Conservation (phyloP, 345 rosid genomes). For the Eucalyptus sp. region DNA sequence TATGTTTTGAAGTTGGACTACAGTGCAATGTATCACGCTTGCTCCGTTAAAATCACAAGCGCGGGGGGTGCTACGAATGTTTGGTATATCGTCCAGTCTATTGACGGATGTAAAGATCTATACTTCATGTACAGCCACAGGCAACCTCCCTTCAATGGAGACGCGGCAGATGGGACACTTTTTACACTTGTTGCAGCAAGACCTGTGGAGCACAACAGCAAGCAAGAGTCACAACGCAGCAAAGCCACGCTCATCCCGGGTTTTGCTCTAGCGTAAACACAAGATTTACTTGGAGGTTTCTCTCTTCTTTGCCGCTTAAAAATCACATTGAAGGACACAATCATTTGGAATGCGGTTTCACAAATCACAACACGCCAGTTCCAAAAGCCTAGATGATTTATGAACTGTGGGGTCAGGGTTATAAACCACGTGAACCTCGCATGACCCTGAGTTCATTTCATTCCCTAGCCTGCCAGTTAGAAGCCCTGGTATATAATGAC, state of each 20-base stretch:
- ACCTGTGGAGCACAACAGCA: slow-evolving; percentile 21
- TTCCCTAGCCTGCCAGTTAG: background rate
- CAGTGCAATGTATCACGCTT: background rate
- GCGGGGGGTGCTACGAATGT: background rate
- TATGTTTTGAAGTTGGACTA: background rate
- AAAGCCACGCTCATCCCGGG: background rate
- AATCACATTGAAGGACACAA: background rate
- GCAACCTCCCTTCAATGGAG: slow-evolving; percentile 54
- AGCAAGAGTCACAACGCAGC: background rate
- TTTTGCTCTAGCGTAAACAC: background rate
- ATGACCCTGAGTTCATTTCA: background rate
- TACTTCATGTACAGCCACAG: slow-evolving; percentile 38
- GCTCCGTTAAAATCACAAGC: background rate
- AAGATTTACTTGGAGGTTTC: background rate
- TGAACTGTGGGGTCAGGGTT: background rate
- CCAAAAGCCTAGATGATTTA: background rate
- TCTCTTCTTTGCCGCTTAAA: background rate
- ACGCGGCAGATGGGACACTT: slow-evolving; percentile 83
- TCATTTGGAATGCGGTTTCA: background rate
- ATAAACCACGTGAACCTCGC: background rate
- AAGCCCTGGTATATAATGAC: background rate
- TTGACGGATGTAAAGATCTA: slow-evolving; percentile 3
- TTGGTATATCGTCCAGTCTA: background rate
- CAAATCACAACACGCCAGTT: background rate
- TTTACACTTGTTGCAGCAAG: slow-evolving; percentile 85